Evolutionary conservation across 2,329 filamentous ascomycete genomes (phyloP), one percentile per base, ranked within the genome.

Genomic region (Whalleya microplaca): DNA sequence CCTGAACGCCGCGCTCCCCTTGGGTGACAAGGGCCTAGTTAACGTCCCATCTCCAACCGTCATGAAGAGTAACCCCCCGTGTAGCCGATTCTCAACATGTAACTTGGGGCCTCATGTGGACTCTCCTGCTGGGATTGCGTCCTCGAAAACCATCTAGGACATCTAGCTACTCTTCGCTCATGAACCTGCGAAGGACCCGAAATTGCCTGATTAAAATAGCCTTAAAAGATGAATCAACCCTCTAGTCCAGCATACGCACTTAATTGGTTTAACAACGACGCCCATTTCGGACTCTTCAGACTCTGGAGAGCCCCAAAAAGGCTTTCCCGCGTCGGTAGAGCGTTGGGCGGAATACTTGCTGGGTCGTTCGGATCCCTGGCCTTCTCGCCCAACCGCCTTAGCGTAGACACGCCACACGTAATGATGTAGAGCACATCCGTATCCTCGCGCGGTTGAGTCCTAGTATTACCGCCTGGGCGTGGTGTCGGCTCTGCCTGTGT

Each of bases 331-430:
- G 84, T 83, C 2, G 89, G 89, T 47, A 92, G 72, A 10, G 87
- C 81, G 46, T 82, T 81, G 1, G 82, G 77, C 6, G 88, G 86
- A 55, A 89, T 76, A 32, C 78, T 76, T 8, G 74, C 75, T 10
- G 79, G 71, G 51, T 83, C 77, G 58, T 77, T 80, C n/a, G 77
- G 82, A 70, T 84, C 87, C 67, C 72, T 79, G 32, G 80, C 84
- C 73, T 90, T 92, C 68, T 92, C 88, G 2, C 84, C 82, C 21
- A 94, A 72, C 57, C 83, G 83, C 60, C 84, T 82, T n/a, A 94
- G 73, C 51, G 92, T 80, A 9, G 85, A 84, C 45, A 92, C 78
- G 2, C 87, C 86, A 43, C 90, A 82, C 18, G 85, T 82, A 3
- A 89, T 85, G 37, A 94, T 89, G 67, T 85, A 85, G 19, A 83